Evolutionary conservation across 1,284 basidiomycete genomes (phyloP), one percentile per base, ranked within the genome.

Genomic region (Agroathelia rolfsii): DNA sequence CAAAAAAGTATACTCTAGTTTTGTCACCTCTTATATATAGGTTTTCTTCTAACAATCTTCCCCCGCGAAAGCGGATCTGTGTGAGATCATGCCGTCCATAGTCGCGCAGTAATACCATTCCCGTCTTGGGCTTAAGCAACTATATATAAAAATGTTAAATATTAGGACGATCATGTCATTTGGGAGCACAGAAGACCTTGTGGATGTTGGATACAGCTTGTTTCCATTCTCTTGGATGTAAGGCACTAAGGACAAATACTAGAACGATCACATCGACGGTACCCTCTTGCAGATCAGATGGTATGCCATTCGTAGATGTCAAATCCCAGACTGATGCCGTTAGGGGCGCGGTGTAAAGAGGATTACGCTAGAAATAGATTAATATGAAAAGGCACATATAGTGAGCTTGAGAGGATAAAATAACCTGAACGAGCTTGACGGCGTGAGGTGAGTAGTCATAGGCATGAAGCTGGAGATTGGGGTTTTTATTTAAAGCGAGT

Each of bases 11-110:
- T 0, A 96, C 93, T 21, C 95, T 67, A 0, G 94, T 98, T 43
- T 93, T 94, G 56, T 98, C 94, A 1, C 94, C 94, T 29, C 94
- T 73, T 31, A 93, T 81, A 49, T 96, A 96, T 42, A 94, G 86
- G 52, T 94, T 93, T 32, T 94, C 89, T 24, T 88, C 83, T 10
- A 98, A 69, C 41, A 98, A 67, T 18, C 95, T 69, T 2, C 83
- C 77, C 12, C 74, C 71, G 56, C 89, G 94, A 67, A 98, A 96
- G 4, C 95, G 69, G 15, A 99, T 63, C 57, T 98, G 94, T 1
- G 92, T 85, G 32, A 90, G 72, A 53, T 99, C 95, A 52, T 97
- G 75, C 16, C 95, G 72, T 0, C 92, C 95, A 50, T 98, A 99
- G 54, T 99, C 95, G 5, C 95, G 76, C 41, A 98, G 68, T 2